Evolutionary conservation across 352 stramenopile species (phyloP).

Genomic region (Phytopythium kandeliae): DNA sequence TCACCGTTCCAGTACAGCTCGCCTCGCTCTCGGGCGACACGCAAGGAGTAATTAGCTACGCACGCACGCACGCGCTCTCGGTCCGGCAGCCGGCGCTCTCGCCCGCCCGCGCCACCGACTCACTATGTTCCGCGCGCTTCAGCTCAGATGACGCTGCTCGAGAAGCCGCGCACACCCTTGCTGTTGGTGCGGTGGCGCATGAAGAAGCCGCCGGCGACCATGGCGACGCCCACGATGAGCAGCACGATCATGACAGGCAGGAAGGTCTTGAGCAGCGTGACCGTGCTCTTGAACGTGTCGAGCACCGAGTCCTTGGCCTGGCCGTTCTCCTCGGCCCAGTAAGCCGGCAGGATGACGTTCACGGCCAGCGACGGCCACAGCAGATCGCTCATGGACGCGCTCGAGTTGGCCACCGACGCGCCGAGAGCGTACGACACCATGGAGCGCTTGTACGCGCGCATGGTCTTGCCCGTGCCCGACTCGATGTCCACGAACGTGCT

Average conservation of each 20-base stretch:
- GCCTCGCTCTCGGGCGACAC: no score
- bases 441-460: constrained; percentile 57
- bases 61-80: no score
- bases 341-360: constrained; percentile 56
- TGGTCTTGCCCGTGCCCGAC: constrained; percentile 62
- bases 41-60: no score
- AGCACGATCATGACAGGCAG: constrained; percentile 56
- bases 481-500: constrained; percentile 66
- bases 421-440: constrained; percentile 50
- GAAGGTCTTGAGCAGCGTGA: constrained; percentile 37
- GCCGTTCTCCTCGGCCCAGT: constrained; percentile 50
- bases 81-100: no score
- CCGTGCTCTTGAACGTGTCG: constrained; percentile 45
- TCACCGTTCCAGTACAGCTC: no score
- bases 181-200: constrained; percentile 32
- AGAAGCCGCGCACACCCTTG: constrained; percentile 15
- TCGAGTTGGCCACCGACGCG: constrained; percentile 27
- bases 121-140: no score
- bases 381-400: constrained; percentile 53
- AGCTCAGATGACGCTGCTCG: constrained; percentile 27
- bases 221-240: constrained; percentile 31
- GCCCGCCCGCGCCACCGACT: no score
- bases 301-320: constrained; percentile 31
- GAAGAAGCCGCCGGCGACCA: constrained; percentile 36
- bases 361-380: constrained; percentile 41